Evolutionary conservation across 495 filamentous ascomycete genomes (phyloP), one percentile per base, ranked within the genome.

Genomic region (Xylaria intraflava): DNA sequence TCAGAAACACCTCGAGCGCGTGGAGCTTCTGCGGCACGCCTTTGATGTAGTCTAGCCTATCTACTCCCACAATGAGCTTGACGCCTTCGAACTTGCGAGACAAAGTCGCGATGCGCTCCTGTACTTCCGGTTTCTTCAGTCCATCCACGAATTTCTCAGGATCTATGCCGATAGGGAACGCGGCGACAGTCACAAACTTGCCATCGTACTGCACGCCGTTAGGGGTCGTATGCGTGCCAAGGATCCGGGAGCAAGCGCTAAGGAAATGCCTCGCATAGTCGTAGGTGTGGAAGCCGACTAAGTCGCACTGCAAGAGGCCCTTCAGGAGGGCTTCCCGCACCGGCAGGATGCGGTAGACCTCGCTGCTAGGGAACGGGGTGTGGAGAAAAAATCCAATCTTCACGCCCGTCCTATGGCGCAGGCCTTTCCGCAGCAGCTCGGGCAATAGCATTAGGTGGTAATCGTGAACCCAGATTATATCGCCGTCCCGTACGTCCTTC

Each of bases 301-400:
- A 67, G 65, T 96, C 90, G 68, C 88, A 88, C 43, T 89, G 80
- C 29, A 97, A 71, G 33, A 95, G 75, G 20, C 92, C 90, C 41
- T 83, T 70, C 24, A 96, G 74, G 35, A 96, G 76, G 52, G 87
- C 83, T 61, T 92, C 88, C 35, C 90, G 79, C 20, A 96, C 90
- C 6, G 92, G 92, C 8, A 97, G 72, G 50, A 90, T 90, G 14
- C 89, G 81, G 75, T 93, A 94, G 57, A 95, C 91, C 68, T 97
- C 92, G 51, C 83, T 88, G 58, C 85, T 90, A 0, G 92, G 92
- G 69, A 97, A 97, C 1, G 92, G 90, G 0, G 92, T 97, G 61
- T 97, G 92, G 17, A 97, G 75, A 66, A 93, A 95, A 73, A 95
- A 96, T 49, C 90, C 92, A 65, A 97, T 88, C 67, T 90, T 90